Evolutionary conservation across 345 rosid species (phyloP).

Genomic region (Gynandropsis gynandra): DNA sequence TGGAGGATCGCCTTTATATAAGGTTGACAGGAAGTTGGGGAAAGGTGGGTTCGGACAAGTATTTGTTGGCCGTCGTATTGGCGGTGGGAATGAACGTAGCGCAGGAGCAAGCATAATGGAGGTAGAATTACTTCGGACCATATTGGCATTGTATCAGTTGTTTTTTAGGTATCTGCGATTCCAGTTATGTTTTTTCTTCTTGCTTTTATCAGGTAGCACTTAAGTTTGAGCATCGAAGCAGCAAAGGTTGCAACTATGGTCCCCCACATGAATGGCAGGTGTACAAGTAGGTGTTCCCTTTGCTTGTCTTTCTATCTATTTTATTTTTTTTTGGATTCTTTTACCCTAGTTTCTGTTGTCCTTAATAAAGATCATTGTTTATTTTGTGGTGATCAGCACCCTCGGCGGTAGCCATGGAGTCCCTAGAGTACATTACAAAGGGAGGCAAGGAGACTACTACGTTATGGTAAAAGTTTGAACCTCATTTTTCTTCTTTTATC

Average conservation of each 20-base stretch:
- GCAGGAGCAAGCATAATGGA: slow-evolving; percentile 54
- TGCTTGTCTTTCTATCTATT: slow-evolving; percentile 2
- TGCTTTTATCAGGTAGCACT: slow-evolving; percentile 63
- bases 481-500: slow-evolving; percentile 12
- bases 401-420: slow-evolving; percentile 76
- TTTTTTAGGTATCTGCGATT: neutral
- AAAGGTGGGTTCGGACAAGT: slow-evolving; percentile 94
- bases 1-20: slow-evolving; percentile 62
- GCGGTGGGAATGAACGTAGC: slow-evolving; percentile 38
- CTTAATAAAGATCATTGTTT: slow-evolving; percentile 6
- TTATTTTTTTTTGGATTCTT: neutral
- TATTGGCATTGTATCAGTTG: neutral
- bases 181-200: neutral
- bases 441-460: slow-evolving; percentile 91
- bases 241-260: slow-evolving; percentile 96
- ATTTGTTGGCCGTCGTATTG: slow-evolving; percentile 63
- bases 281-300: slow-evolving; percentile 52
- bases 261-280: slow-evolving; percentile 99
- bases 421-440: slow-evolving; percentile 84
- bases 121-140: slow-evolving; percentile 26
- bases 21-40: slow-evolving; percentile 61
- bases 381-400: slow-evolving; percentile 30
- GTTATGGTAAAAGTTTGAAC: slow-evolving; percentile 49
- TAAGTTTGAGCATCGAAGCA: slow-evolving; percentile 86
- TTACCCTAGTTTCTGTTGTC: slow-evolving; percentile 6